phyloP scores from a whole-genome alignment of 2,329 filamentous ascomycete genomes.

The Cladosporium sp. region DNA sequence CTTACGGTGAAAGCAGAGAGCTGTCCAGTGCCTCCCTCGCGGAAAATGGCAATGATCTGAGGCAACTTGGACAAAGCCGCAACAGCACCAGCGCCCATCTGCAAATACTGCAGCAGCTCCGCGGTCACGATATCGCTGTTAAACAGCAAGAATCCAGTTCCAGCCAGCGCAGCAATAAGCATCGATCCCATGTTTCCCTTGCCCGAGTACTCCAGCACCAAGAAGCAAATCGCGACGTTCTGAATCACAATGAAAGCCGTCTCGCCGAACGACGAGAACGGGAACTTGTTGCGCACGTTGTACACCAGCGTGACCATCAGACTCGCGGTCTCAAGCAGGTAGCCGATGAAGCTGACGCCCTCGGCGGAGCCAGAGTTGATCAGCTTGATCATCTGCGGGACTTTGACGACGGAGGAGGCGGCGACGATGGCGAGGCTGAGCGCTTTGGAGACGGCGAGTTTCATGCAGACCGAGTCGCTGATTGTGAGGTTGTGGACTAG shows the following conservation, averaged over 20 bases:
- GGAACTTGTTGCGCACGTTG: conserved; percentile 86
- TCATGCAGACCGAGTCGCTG: conserved; percentile 75
- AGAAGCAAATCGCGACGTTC: conserved; percentile 83
- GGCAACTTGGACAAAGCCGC: conserved; percentile 90
- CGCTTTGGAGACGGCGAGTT: conserved; percentile 86
- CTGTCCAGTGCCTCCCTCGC: conserved; percentile 87
- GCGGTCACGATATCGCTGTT: conserved; percentile 65
- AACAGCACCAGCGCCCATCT: conserved; percentile 80
- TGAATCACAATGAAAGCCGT: conserved; percentile 88
- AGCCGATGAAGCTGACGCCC: conserved; percentile 86
- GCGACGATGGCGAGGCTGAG: conserved; percentile 92
- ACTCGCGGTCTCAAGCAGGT: conserved; percentile 84
- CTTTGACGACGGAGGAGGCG: conserved; percentile 88
- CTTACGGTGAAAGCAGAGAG: conserved; percentile 93
- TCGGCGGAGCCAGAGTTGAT: conserved; percentile 75
- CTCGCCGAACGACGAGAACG: conserved; percentile 96
- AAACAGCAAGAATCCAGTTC: conserved; percentile 70
- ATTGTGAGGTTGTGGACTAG: conserved; percentile 84
- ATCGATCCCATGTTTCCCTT: conserved; percentile 68
- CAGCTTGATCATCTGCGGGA: conserved; percentile 95
- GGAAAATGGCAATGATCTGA: conserved; percentile 85
- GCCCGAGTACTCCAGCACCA: conserved; percentile 83
- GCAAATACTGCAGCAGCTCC: conserved; percentile 70
- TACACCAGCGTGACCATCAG: conserved; percentile 91
- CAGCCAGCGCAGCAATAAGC: conserved; percentile 76